These are phyloP conservation scores for Rutstroemia sydowiana DNA, from an alignment of 2,329 filamentous ascomycete genomes.

Conservation along the genomic window DNA sequence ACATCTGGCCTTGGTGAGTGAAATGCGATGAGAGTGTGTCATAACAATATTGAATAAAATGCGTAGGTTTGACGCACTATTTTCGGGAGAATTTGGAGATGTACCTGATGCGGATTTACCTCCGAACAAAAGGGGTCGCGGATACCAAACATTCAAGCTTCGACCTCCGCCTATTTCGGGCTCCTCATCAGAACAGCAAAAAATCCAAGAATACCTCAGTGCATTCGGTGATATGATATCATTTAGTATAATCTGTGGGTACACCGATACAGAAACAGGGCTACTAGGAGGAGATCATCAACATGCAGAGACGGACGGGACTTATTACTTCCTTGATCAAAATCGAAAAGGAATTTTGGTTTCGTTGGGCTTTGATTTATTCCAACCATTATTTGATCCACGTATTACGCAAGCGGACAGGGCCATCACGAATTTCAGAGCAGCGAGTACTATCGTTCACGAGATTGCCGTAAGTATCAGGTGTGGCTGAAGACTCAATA, in stretches of 20 bases:
- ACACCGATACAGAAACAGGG: not conserved
- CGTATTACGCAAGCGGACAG: conserved; percentile 1
- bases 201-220: not conserved
- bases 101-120: not conserved
- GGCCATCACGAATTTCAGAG: not conserved
- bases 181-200: not conserved
- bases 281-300: not conserved
- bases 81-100: not conserved
- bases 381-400: conserved; percentile 2
- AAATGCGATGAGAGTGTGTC: accelerated
- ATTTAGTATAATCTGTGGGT: not conserved
- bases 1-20: conserved; percentile 4
- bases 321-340: too few species aligned
- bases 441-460: not conserved
- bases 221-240: not conserved
- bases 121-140: not conserved
- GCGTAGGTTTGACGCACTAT: conserved; percentile 7
- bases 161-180: not conserved
- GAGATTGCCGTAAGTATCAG: conserved; percentile 1
- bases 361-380: conserved; percentile 1
- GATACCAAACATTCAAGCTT: not conserved
- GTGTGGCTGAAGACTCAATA: not conserved
- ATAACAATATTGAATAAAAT: not conserved
- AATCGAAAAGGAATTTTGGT: not conserved
- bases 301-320: not conserved